Evolutionary conservation across 108 stramenopile genomes (phyloP), one percentile per base, ranked within the genome.

Genomic region (Parmales sp.): DNA sequence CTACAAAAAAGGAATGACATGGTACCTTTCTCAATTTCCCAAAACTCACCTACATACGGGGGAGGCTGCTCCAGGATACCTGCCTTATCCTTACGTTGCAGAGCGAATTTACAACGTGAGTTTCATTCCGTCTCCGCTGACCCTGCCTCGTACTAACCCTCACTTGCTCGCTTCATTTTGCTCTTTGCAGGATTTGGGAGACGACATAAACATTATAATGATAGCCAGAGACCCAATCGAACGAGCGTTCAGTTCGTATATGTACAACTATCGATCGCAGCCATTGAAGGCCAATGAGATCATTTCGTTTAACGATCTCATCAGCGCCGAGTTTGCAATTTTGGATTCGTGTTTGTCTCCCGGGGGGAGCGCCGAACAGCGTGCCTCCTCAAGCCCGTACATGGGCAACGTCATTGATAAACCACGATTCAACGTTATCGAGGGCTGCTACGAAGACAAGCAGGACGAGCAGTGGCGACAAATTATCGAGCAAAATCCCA

Each of bases 41-140:
- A 48, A n/a, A 3, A 48, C 46, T n/a, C 5, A 6, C 22, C 19
- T 23, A 23, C 31, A 34, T 16, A 20, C 20, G 13, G 54, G 54
- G 16, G 54, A 60, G 54, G 13, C 54, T 13, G 29, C 54, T 60
- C 54, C 54, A 34, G 54, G 54, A 28, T 60, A 60, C 54, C 28
- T 60, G 11, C 41, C 41, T 16, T 43, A 8, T 8, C 31, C 13
- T 60, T 34, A 60, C 29, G 26, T 23, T n/a, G 46, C 22, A 48
- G 46, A 3, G 41, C 7, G 41, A 43, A 43, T 13, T 8, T 11
- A 43, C 7, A 13, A 43, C 7, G 13, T 13, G 41, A 43, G 41
- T n/a, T n/a, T n/a, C n/a, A n/a, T n/a, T n/a, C n/a, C n/a, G 41
- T 11, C 7, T 43, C 11, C 41, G 41, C 7, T 43, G 41, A 11